Evolutionary conservation across 306 rosid genomes (phyloP).

Genomic region (Phaseolus lunatus): DNA sequence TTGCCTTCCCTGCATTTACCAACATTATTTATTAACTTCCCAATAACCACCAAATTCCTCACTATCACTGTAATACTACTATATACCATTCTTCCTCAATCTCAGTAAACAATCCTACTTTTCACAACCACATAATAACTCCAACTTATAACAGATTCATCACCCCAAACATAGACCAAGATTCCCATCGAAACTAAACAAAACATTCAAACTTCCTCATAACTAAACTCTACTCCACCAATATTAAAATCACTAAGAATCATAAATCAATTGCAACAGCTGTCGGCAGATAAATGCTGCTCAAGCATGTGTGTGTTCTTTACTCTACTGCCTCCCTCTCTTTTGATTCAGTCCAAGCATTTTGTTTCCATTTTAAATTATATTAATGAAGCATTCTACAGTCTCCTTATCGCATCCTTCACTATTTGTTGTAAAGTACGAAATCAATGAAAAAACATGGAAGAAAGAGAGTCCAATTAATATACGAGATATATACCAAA

Average conservation of each 20-base stretch:
- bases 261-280: slow-evolving; percentile 2
- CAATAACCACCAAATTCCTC: background rate
- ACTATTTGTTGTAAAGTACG: background rate
- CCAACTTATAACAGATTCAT: background rate
- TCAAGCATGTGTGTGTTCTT: background rate
- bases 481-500: background rate
- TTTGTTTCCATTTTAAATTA: background rate
- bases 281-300: slow-evolving; percentile 2
- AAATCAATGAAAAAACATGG: background rate
- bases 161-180: background rate
- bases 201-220: background rate
- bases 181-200: background rate
- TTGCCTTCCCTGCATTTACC: slow-evolving; percentile 23
- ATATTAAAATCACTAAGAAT: background rate
- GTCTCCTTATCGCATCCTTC: background rate
- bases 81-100: too few species aligned
- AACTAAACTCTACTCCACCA: background rate
- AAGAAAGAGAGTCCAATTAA: background rate
- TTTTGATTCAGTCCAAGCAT: background rate
- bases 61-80: too few species aligned
- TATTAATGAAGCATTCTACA: background rate
- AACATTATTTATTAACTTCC: background rate
- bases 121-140: too few species aligned
- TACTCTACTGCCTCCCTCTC: background rate
- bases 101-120: too few species aligned